Conservation (phyloP, 2,329 filamentous ascomycete genomes). For the Alternaria longipes region DNA sequence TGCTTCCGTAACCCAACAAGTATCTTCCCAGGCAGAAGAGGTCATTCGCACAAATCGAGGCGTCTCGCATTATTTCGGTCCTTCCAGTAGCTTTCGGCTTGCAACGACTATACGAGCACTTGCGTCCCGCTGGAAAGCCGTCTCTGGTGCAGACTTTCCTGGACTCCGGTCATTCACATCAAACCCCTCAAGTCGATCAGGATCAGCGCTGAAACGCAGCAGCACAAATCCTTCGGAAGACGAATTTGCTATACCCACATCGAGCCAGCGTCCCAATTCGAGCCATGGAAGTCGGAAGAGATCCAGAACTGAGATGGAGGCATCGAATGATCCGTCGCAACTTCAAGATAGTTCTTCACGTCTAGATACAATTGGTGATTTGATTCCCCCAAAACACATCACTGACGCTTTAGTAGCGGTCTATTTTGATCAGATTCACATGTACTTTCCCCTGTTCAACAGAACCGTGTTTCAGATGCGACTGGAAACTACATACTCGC, state of each 20-base stretch:
- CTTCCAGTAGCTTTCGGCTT: constrained; percentile 38
- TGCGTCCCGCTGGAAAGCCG: constrained; percentile 33
- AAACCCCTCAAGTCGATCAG: constrained; percentile 13
- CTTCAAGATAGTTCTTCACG: constrained; percentile 2
- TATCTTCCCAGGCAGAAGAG: constrained; percentile 23
- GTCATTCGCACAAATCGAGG: constrained; percentile 30
- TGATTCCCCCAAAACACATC: constrained; percentile 48
- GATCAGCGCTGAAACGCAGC: constrained; percentile 16
- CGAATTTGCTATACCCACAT: constrained; percentile 24
- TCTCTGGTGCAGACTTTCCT: constrained; percentile 20
- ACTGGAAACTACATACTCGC: constrained; percentile 52
- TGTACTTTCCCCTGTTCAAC: constrained; percentile 51
- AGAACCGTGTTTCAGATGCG: constrained; percentile 52
- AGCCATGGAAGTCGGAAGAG: constrained; percentile 28
- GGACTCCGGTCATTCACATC: constrained; percentile 15
- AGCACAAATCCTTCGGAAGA: constrained; percentile 32
- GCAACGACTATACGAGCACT: constrained; percentile 33
- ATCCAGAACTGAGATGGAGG: constrained; percentile 27
- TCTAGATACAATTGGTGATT: constrained; percentile 28
- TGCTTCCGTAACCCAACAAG: constrained; percentile 24
- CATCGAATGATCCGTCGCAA: constrained; percentile 23
- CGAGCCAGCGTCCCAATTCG: constrained; percentile 8
- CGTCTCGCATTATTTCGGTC: constrained; percentile 40
- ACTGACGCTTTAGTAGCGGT: constrained; percentile 52
- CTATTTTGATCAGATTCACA: constrained; percentile 54